Evolutionary conservation across 2,329 filamentous ascomycete species (phyloP).

Genomic region (Sporothrix brunneoviolacea): DNA sequence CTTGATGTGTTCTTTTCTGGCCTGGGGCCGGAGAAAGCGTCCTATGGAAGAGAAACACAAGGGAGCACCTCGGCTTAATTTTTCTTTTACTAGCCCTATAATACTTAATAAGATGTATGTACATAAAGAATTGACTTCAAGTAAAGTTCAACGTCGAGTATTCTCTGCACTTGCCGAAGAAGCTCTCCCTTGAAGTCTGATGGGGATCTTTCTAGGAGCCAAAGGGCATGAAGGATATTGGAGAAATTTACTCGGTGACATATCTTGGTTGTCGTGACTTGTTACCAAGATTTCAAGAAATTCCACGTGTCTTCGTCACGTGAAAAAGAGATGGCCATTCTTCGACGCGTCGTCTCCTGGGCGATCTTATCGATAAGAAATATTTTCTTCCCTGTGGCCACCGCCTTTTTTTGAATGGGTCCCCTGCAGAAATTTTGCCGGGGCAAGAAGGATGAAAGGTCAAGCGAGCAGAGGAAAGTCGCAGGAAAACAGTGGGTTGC

Average conservation of each 20-base stretch:
- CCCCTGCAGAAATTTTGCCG: neutral
- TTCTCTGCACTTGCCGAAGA: neutral
- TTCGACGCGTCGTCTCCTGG: slow-evolving; percentile 7
- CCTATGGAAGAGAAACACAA: no score
- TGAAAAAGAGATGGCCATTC: neutral
- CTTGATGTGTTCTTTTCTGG: neutral
- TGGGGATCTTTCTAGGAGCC: no score
- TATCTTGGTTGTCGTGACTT: no score
- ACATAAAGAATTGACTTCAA: slow-evolving; percentile 21
- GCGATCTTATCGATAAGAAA: slow-evolving; percentile 16
- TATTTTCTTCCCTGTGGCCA: neutral
- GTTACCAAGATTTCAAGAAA: no score
- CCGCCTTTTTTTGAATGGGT: neutral
- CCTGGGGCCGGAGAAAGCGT: no score
- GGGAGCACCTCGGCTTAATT: no score
- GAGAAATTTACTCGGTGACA: no score
- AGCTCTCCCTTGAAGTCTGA: no score
- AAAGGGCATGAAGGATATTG: no score
- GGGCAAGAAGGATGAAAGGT: no score
- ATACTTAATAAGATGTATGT: slow-evolving; percentile 35
- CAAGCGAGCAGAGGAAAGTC: slow-evolving; percentile 2
- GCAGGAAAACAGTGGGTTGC: neutral
- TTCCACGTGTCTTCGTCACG: no score
- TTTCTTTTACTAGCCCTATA: slow-evolving; percentile 36
- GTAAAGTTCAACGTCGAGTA: neutral